Evolutionary conservation across 441 rosid species (phyloP).

Genomic region (Mallotus repandus): DNA sequence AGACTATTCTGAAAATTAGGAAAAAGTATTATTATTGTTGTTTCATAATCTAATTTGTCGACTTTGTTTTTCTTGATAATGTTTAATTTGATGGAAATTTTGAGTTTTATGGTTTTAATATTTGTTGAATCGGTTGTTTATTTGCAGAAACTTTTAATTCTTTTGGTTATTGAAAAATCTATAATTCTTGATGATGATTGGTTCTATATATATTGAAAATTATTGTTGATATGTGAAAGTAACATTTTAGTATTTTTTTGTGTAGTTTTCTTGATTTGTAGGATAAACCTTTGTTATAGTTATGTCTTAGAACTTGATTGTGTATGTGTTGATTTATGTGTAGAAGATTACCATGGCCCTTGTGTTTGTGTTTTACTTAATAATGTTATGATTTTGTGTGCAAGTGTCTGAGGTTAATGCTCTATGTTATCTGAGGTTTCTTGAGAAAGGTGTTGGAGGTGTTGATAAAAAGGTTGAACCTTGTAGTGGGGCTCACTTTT

Average conservation of each 20-base stretch:
- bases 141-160: neutral
- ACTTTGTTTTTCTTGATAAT: neutral
- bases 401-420: neutral
- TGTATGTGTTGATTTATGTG: neutral
- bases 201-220: no score
- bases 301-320: neutral
- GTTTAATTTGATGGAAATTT: conserved; percentile 14
- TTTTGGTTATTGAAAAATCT: neutral
- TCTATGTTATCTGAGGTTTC: no score
- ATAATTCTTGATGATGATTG: neutral
- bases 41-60: neutral
- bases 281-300: neutral
- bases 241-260: neutral
- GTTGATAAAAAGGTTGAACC: no score
- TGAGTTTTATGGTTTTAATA: neutral
- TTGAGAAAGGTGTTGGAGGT: no score
- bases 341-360: neutral
- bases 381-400: neutral
- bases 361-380: neutral
- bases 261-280: neutral
- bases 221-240: neutral
- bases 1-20: conserved; percentile 65
- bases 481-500: no score
- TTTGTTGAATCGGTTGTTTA: neutral
- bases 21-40: conserved; percentile 25